A percentile compares a stretch with the other conserved stretches of the same genome.
Conservation (phyloP, 495 filamentous ascomycete species). For the Annulohypoxylon maeteangense region DNA sequence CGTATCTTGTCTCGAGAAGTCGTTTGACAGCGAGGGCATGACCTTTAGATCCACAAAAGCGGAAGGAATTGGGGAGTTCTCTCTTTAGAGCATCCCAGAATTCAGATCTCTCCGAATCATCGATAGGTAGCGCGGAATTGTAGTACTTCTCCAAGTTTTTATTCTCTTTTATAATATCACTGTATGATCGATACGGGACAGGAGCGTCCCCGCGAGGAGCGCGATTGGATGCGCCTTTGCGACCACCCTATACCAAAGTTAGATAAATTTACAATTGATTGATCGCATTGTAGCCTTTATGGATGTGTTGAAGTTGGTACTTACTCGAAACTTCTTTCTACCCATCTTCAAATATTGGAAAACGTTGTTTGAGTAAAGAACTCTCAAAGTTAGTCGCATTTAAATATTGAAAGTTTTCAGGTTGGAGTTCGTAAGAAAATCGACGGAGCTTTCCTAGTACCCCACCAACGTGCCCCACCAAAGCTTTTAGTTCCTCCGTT, state of each 20-base stretch:
- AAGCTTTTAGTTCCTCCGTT: slow-evolving; percentile 13
- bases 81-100: slow-evolving; percentile 85
- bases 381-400: slow-evolving; percentile 5
- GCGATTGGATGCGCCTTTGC: slow-evolving; percentile 43
- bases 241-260: slow-evolving; percentile 41
- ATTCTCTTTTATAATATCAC: slow-evolving; percentile 75
- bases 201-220: slow-evolving; percentile 38
- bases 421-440: slow-evolving; percentile 10
- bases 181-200: slow-evolving; percentile 58
- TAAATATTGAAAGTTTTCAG: slow-evolving; percentile 27
- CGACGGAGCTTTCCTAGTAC: slow-evolving; percentile 15
- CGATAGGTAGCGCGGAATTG: slow-evolving; percentile 75
- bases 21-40: slow-evolving; percentile 90
- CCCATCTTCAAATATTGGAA: slow-evolving; percentile 42
- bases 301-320: neutral
- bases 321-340: slow-evolving; percentile 45
- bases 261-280: slow-evolving; percentile 10
- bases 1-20: slow-evolving; percentile 83
- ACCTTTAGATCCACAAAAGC: slow-evolving; percentile 92
- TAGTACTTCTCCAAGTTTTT: slow-evolving; percentile 85
- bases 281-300: neutral
- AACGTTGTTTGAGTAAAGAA: slow-evolving; percentile 6
- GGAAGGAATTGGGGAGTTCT: slow-evolving; percentile 94
- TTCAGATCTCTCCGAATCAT: slow-evolving; percentile 74
- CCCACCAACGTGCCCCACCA: slow-evolving; percentile 29